These are phyloP conservation scores for Cordia subcordata DNA, from an alignment of 257 asterid species.

Conservation along the genomic window DNA sequence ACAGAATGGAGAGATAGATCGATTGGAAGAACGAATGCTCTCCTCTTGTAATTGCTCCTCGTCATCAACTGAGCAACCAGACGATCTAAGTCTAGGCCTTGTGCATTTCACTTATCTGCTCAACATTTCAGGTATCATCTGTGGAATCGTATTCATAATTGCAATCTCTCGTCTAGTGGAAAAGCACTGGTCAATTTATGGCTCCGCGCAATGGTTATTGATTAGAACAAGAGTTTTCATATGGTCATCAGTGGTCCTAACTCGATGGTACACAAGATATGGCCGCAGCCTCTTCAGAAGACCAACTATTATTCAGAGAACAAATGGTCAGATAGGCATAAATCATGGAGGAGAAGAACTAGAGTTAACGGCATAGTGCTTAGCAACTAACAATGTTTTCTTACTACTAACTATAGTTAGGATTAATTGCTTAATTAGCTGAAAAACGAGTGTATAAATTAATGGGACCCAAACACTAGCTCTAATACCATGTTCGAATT, in stretches of 20 bases:
- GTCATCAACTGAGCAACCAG: conserved; percentile 13
- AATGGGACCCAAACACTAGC: no score
- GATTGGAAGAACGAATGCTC: conserved; percentile 33
- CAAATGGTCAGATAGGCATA: neutral
- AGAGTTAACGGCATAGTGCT: neutral
- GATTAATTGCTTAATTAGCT: no score
- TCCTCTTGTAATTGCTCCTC: conserved; percentile 26
- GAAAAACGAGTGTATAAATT: no score
- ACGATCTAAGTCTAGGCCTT: conserved; percentile 23
- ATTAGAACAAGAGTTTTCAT: conserved; percentile 1
- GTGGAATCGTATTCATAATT: conserved; percentile 17
- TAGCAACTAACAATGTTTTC: no score
- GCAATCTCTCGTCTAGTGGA: conserved; percentile 9
- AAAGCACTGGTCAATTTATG: conserved; percentile 1
- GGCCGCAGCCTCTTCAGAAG: conserved; percentile 4
- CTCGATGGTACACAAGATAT: neutral
- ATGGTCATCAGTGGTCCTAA: conserved; percentile 15
- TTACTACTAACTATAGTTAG: no score
- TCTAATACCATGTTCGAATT: no score
- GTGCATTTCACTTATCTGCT: conserved; percentile 42
- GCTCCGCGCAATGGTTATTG: conserved; percentile 2
- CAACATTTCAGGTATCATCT: conserved; percentile 23
- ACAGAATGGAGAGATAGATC: conserved; percentile 40
- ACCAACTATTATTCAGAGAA: neutral
- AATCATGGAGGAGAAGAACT: neutral